Evolutionary conservation across 495 filamentous ascomycete genomes (phyloP).

Genomic region (Penicillium ochrochloron): DNA sequence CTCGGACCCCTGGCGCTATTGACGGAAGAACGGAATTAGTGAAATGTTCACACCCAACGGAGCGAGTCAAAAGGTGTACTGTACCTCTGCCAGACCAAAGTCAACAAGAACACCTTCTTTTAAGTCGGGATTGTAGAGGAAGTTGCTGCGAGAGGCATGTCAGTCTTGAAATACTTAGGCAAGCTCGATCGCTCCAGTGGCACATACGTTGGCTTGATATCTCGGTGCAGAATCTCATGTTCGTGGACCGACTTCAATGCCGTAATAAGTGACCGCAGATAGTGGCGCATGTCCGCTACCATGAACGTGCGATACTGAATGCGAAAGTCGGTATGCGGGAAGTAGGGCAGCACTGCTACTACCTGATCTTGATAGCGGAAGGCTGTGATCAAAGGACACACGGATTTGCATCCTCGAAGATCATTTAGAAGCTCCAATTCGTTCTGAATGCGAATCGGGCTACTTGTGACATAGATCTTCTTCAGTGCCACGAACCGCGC

Average conservation of each 20-base stretch:
- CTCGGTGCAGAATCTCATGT: constrained; percentile 85
- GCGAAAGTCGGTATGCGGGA: constrained; percentile 93
- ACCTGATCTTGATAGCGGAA: constrained; percentile 95
- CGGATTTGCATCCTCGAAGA: constrained; percentile 75
- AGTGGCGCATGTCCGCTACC: constrained; percentile 80
- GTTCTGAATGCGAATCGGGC: constrained; percentile 90
- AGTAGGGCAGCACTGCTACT: constrained; percentile 91
- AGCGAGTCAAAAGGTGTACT: background rate
- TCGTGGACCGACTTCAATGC: constrained; percentile 83
- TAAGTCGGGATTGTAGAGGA: constrained; percentile 86
- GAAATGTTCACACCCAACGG: too few species aligned
- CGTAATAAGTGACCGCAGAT: constrained; percentile 85
- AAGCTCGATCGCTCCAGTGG: background rate
- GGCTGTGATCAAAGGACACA: constrained; percentile 95
- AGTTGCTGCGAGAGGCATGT: constrained; percentile 63
- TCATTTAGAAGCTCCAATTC: constrained; percentile 96
- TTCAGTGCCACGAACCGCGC: constrained; percentile 93
- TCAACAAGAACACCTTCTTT: constrained; percentile 90
- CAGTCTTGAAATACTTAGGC: constrained; percentile 13
- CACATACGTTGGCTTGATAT: constrained; percentile 92
- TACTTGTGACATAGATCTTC: constrained; percentile 98
- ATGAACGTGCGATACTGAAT: constrained; percentile 91
- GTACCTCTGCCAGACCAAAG: constrained; percentile 87
- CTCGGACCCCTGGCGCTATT: constrained; percentile 49
- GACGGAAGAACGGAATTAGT: constrained; percentile 14